phyloP scores from a whole-genome alignment of 768 basidiomycete genomes.

The Pholiota microspora region DNA sequence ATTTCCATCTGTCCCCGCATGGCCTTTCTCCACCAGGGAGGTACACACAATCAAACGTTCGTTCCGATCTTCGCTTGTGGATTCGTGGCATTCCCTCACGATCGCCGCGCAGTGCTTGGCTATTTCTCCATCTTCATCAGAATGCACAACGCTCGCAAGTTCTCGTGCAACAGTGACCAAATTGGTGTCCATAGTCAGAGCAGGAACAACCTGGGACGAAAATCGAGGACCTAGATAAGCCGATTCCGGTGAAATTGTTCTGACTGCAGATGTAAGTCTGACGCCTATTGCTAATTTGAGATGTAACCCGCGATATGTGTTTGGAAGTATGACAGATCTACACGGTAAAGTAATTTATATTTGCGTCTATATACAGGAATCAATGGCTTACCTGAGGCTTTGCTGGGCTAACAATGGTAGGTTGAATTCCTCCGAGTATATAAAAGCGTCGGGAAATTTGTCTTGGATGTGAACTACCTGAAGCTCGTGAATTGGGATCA shows the following conservation, averaged over 20 bases:
- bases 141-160: constrained; percentile 50
- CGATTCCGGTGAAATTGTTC: constrained; percentile 59
- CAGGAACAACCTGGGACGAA: constrained; percentile 49
- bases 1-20: constrained; percentile 42
- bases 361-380: not conserved
- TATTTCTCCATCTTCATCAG: constrained; percentile 44
- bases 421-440: constrained; percentile 40
- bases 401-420: constrained; percentile 50
- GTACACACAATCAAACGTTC: constrained; percentile 58
- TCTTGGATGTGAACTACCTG: constrained; percentile 47
- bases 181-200: constrained; percentile 42
- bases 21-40: constrained; percentile 53
- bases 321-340: constrained; percentile 54
- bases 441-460: constrained; percentile 45
- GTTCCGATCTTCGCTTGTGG: constrained; percentile 41
- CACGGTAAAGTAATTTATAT: not conserved
- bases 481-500: constrained; percentile 55
- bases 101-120: constrained; percentile 55
- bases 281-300: constrained; percentile 57
- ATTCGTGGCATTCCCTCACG: constrained; percentile 52
- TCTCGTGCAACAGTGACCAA: constrained; percentile 56
- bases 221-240: constrained; percentile 57
- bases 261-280: constrained; percentile 55
- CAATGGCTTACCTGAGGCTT: constrained; percentile 41
- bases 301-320: constrained; percentile 40